Percentiles rank a stretch among this genome's conserved stretches.
phyloP scores from a whole-genome alignment of 75 land plant species.

The Pseudotsuga menziesii region DNA sequence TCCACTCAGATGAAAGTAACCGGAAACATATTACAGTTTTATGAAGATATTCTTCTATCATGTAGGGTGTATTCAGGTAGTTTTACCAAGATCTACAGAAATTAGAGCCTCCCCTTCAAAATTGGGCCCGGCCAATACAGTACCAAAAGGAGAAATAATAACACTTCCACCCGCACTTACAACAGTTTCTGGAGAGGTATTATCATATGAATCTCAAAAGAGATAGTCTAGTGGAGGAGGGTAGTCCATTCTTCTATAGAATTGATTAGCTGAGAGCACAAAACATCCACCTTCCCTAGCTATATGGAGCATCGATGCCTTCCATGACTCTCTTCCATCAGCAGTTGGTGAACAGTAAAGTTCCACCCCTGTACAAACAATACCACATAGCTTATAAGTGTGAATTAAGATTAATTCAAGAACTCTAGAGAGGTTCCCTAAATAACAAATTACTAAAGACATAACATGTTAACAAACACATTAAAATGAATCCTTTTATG shows the following conservation, averaged over 20 bases:
- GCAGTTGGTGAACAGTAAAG: constrained; percentile 97
- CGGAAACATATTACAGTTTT: not conserved
- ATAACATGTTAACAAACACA: not conserved
- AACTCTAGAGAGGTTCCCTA: not conserved
- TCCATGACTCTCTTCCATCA: constrained; percentile 80
- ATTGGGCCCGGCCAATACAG: constrained; percentile 89
- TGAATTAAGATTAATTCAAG: not conserved
- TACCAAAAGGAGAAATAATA: constrained; percentile 89
- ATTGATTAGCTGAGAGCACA: constrained; percentile 92
- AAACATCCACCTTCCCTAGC: constrained; percentile 93
- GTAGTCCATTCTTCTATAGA: constrained; percentile 86
- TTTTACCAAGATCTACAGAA: constrained; percentile 85
- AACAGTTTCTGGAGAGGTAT: constrained; percentile 71
- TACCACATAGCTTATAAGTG: not conserved
- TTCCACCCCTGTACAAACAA: constrained; percentile 66
- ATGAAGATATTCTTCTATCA: not conserved
- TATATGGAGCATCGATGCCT: constrained; percentile 92
- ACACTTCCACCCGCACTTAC: constrained; percentile 97
- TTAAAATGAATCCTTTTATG: not conserved
- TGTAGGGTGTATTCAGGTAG: not conserved
- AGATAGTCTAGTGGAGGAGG: constrained; percentile 87
- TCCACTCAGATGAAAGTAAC: not conserved
- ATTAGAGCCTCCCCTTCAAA: constrained; percentile 92
- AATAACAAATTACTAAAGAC: not conserved
- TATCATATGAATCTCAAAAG: constrained; percentile 50